Evolutionary conservation across 2,329 filamentous ascomycete genomes (phyloP).

Genomic region (Sclerotinia nivalis): DNA sequence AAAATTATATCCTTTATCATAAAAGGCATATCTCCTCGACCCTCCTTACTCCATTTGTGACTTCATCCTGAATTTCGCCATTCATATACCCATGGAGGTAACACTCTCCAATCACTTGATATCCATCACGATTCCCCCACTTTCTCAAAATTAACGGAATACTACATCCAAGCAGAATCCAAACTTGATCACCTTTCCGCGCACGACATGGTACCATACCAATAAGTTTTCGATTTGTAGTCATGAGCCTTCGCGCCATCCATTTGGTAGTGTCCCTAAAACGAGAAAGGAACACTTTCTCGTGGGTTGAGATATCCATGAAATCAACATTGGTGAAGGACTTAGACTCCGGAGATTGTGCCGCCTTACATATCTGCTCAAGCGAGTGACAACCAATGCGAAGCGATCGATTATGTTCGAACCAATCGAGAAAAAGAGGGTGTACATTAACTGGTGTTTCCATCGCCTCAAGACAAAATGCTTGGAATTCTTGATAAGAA

Average conservation of each 20-base stretch:
- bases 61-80: conserved; percentile 24
- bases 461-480: not conserved
- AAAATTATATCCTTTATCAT: not conserved
- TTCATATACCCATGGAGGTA: conserved; percentile 32
- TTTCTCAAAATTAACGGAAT: conserved; percentile 30
- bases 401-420: conserved; percentile 3
- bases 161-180: conserved; percentile 30
- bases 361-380: conserved; percentile 10
- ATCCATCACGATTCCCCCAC: conserved; percentile 2
- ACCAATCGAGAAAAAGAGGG: conserved; percentile 4
- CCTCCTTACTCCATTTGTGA: not conserved
- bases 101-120: conserved; percentile 29
- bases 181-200: conserved; percentile 28
- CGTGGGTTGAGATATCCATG: conserved; percentile 1
- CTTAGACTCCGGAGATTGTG: not conserved
- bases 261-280: conserved; percentile 8
- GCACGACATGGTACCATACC: conserved; percentile 26
- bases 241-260: conserved; percentile 2
- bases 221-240: not conserved
- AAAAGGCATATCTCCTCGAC: conserved; percentile 8
- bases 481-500: conserved; percentile 1
- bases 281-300: not conserved
- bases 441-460: not conserved
- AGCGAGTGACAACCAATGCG: not conserved
- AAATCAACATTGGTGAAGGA: not conserved